These are phyloP conservation scores for Rhodamnia rubescens DNA, from an alignment of 345 rosid species.

Conservation along the genomic window DNA sequence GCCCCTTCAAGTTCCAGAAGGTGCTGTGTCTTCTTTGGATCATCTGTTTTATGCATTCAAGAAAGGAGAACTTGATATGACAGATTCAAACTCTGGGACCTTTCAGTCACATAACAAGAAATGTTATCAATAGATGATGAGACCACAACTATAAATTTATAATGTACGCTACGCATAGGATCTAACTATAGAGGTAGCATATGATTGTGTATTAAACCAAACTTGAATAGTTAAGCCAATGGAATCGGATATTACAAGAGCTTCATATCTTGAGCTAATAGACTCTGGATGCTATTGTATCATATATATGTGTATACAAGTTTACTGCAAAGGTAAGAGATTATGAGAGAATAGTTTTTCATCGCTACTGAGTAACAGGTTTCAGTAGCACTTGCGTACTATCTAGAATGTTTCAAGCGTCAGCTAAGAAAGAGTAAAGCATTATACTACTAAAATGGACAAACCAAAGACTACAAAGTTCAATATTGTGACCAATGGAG, in stretches of 20 bases:
- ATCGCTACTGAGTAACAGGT: background rate
- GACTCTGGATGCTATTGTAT: background rate
- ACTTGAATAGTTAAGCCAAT: background rate
- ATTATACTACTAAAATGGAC: background rate
- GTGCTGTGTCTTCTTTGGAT: slow-evolving; percentile 20
- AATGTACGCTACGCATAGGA: background rate
- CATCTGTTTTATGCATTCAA: slow-evolving; percentile 11
- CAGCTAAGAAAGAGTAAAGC: background rate
- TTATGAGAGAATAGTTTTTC: background rate
- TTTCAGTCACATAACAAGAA: background rate
- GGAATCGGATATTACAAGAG: background rate
- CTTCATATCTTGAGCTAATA: background rate
- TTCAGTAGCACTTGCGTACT: background rate
- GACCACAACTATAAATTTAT: background rate
- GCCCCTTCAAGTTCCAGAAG: slow-evolving; percentile 28
- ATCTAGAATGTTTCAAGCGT: background rate
- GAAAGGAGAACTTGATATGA: background rate
- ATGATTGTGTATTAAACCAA: background rate
- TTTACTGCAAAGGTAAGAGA: background rate
- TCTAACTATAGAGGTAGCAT: background rate
- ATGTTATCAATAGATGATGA: background rate
- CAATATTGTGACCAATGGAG: background rate
- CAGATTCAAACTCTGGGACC: background rate
- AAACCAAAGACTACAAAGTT: background rate
- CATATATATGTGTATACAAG: background rate